Percentiles rank a stretch among this genome's conserved stretches.
phyloP scores from a whole-genome alignment of 2,329 filamentous ascomycete genomes.

The Pyricularia grisea region DNA sequence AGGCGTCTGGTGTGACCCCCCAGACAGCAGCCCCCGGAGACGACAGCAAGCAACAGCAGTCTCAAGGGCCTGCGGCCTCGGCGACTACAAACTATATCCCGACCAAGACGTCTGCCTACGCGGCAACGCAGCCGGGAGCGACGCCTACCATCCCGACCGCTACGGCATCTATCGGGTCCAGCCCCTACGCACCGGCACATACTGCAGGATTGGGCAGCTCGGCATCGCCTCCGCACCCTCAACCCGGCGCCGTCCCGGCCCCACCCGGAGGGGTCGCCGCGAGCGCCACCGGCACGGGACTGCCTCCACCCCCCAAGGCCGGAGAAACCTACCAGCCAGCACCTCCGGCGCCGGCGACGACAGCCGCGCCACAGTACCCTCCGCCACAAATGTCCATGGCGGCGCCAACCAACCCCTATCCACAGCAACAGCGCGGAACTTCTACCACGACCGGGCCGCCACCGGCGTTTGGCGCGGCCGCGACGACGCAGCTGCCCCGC shows the following conservation, averaged over 20 bases:
- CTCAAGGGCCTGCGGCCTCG: constrained; percentile 15
- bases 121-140: constrained; percentile 37
- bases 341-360: constrained; percentile 17
- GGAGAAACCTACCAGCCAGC: constrained; percentile 26
- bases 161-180: constrained; percentile 26
- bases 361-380: constrained; percentile 26
- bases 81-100: constrained; percentile 20
- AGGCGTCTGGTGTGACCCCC: constrained; percentile 38
- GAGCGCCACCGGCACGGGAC: constrained; percentile 10
- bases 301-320: constrained; percentile 43
- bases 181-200: constrained; percentile 29
- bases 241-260: constrained; percentile 45
- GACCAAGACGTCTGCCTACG: constrained; percentile 16
- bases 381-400: constrained; percentile 43
- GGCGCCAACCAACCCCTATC: constrained; percentile 30
- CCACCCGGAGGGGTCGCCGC: constrained; percentile 21
- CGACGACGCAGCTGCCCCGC: neutral
- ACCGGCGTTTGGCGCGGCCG: constrained; percentile 6
- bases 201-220: constrained; percentile 18
- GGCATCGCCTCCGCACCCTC: constrained; percentile 38
- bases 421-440: constrained; percentile 33
- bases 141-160: constrained; percentile 31
- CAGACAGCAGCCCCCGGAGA: constrained; percentile 26
- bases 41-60: constrained; percentile 10
- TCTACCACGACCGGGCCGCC: constrained; percentile 25